Percentiles rank a stretch among this genome's conserved stretches.
phyloP scores from a whole-genome alignment of 2,329 filamentous ascomycete genomes.

The Sporothrix schenckii region DNA sequence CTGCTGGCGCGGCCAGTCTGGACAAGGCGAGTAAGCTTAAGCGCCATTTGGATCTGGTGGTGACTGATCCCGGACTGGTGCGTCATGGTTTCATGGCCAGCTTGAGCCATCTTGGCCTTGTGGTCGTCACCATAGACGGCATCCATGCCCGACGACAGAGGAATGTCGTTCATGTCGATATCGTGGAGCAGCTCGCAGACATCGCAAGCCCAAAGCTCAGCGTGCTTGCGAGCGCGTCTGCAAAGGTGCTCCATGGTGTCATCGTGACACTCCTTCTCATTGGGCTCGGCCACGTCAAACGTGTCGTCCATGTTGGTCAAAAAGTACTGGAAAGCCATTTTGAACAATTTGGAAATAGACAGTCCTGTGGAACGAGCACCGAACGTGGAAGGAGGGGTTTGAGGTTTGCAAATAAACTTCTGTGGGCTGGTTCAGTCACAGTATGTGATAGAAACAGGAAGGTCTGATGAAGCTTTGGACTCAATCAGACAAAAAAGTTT shows the following conservation, averaged over 20 bases:
- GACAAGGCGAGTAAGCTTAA: conserved; percentile 15
- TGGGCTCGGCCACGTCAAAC: conserved; percentile 5
- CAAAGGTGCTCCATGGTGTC: conserved; percentile 3
- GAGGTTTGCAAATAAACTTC: background rate
- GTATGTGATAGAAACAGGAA: background rate
- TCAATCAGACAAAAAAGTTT: background rate
- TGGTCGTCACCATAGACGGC: background rate
- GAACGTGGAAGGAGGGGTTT: background rate
- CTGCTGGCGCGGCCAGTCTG: background rate
- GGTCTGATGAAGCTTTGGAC: background rate
- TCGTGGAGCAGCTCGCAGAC: conserved; percentile 18
- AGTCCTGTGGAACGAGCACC: background rate
- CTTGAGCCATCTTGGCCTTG: conserved; percentile 1
- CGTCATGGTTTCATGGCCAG: background rate
- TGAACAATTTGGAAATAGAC: background rate
- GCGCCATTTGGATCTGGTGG: conserved; percentile 23
- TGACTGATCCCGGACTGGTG: conserved; percentile 10
- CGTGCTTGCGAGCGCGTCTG: conserved; percentile 9
- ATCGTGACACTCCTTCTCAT: background rate
- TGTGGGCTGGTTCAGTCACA: background rate
- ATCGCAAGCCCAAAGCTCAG: background rate
- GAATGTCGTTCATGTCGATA: background rate
- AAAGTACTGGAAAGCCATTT: conserved; percentile 14
- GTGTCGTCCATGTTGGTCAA: conserved; percentile 11
- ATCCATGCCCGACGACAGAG: conserved; percentile 13